These are phyloP conservation scores for Adiantum capillusveneris DNA, from an alignment of 75 land plant genomes.

Conservation along the genomic window DNA sequence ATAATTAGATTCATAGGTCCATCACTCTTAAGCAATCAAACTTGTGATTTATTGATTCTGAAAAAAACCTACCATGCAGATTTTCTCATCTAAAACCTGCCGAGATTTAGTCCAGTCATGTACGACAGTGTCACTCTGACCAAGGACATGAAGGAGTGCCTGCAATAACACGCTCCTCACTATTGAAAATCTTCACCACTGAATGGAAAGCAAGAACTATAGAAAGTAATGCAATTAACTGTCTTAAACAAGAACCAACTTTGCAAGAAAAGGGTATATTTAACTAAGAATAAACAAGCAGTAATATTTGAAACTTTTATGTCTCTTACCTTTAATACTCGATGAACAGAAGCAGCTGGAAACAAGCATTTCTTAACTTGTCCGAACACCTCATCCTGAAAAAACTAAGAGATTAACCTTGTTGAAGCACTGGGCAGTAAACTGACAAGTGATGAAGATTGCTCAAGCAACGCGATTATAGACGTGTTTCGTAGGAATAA, in stretches of 20 bases:
- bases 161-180: background rate
- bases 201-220: too few species aligned
- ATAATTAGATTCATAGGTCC: too few species aligned
- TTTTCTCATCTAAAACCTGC: background rate
- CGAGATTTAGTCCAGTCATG: conserved; percentile 3
- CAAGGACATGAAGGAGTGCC: background rate
- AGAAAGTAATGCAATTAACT: too few species aligned
- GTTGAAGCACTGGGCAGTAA: background rate
- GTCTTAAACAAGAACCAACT: too few species aligned
- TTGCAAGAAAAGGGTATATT: too few species aligned
- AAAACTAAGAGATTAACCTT: background rate
- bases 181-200: too few species aligned
- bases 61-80: conserved; percentile 2
- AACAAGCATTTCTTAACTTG: conserved; percentile 1
- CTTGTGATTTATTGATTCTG: too few species aligned
- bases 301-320: too few species aligned
- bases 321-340: conserved; percentile 1
- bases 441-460: background rate
- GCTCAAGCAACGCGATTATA: background rate
- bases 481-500: background rate
- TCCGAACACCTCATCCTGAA: background rate
- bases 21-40: too few species aligned
- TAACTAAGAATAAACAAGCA: too few species aligned
- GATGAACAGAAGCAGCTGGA: background rate
- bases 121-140: background rate